Conservation (phyloP, 192 early-diverging fungal genomes). For the Coemansia pectinata region DNA sequence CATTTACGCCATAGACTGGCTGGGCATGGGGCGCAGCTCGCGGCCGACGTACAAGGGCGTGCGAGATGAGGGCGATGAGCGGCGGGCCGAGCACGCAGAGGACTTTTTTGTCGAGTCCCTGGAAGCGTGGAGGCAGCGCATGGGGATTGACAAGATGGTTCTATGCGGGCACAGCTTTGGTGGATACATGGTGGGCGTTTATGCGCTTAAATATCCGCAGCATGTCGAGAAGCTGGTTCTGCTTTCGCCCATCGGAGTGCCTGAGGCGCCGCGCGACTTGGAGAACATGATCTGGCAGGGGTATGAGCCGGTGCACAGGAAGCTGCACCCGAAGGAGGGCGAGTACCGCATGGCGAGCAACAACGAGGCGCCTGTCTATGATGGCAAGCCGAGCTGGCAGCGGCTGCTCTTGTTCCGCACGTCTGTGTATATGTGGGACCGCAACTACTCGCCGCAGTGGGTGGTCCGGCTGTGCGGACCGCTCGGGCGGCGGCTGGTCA, state of each 20-base stretch:
- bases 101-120: slow-evolving; percentile 87
- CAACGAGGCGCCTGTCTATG: slow-evolving; percentile 33
- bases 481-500: slow-evolving; percentile 64
- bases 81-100: slow-evolving; percentile 63
- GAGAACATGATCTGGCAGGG: slow-evolving; percentile 52
- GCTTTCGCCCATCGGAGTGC: slow-evolving; percentile 79
- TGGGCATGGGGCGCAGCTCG: slow-evolving; percentile 88
- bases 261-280: slow-evolving; percentile 50
- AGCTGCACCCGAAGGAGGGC: slow-evolving; percentile 2
- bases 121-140: slow-evolving; percentile 82
- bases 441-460: slow-evolving; percentile 78
- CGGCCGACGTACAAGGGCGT: slow-evolving; percentile 67
- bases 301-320: slow-evolving; percentile 19
- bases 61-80: slow-evolving; percentile 49
- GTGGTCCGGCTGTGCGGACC: slow-evolving; percentile 78
- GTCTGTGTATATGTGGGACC: slow-evolving; percentile 67
- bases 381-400: slow-evolving; percentile 37
- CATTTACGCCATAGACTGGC: slow-evolving; percentile 75
- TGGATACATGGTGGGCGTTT: slow-evolving; percentile 82
- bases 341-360: slow-evolving; percentile 14
- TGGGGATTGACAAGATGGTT: slow-evolving; percentile 81
- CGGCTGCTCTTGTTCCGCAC: slow-evolving; percentile 22
- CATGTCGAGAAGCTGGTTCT: slow-evolving; percentile 86
- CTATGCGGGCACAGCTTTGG: slow-evolving; percentile 84
- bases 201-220: slow-evolving; percentile 85